Evolutionary conservation across 2,329 filamentous ascomycete genomes (phyloP).

Genomic region (Paecilomyces sp.): DNA sequence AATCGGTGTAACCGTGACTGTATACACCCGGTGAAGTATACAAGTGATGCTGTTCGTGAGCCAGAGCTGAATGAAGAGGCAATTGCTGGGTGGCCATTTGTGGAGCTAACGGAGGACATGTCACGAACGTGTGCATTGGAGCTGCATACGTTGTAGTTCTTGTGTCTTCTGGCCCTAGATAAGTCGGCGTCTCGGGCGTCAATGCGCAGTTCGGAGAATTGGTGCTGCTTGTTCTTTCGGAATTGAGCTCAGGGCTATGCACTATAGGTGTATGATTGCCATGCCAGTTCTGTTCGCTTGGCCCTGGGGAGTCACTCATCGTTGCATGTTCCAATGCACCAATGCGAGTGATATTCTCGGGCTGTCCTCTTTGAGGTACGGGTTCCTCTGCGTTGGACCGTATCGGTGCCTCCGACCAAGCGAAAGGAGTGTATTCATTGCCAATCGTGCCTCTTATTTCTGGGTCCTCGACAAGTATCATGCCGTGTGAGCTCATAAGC

Average conservation of each 20-base stretch:
- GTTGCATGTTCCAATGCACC: background rate
- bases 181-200: background rate
- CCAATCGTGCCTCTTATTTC: background rate
- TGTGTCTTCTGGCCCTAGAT: background rate
- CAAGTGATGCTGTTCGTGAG: background rate
- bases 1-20: background rate
- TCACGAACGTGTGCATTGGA: background rate
- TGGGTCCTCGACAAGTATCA: conserved; percentile 11
- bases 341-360: background rate
- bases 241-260: background rate
- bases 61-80: background rate
- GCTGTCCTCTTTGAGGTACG: background rate
- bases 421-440: background rate
- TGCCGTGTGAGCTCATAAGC: conserved; percentile 11
- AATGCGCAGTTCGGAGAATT: background rate
- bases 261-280: background rate
- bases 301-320: background rate
- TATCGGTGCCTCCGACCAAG: background rate
- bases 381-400: background rate
- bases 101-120: background rate
- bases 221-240: background rate
- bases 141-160: background rate
- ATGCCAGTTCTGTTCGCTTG: background rate
- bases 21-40: background rate
- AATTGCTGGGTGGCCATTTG: background rate